Evolutionary conservation across 1,139 yeast genomes (phyloP).

Genomic region (Suhomyces bolitotheri): DNA sequence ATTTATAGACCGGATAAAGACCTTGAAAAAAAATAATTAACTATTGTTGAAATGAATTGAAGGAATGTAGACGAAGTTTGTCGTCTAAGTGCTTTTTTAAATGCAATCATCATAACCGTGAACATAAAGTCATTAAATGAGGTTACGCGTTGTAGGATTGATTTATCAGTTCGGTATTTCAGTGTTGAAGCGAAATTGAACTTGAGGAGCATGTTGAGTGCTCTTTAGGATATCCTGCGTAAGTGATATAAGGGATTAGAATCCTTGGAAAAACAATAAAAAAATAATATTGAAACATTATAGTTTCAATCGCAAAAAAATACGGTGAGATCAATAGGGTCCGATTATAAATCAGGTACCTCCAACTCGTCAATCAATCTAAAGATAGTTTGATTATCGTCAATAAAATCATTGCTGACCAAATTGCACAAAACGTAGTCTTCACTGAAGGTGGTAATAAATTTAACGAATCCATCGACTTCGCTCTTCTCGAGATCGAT

Average conservation of each 20-base stretch:
- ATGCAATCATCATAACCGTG: slow-evolving; percentile 20
- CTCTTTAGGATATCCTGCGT: slow-evolving; percentile 28
- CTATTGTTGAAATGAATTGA: slow-evolving; percentile 29
- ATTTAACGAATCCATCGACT: slow-evolving; percentile 29
- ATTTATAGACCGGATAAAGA: slow-evolving; percentile 12
- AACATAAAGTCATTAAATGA: slow-evolving; percentile 17
- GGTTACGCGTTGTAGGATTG: slow-evolving; percentile 16
- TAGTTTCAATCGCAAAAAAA: no score
- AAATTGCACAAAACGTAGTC: slow-evolving; percentile 79
- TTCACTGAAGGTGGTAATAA: slow-evolving; percentile 54
- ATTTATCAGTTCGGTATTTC: slow-evolving; percentile 7
- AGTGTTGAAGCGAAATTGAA: slow-evolving; percentile 18
- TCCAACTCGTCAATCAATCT: slow-evolving; percentile 32
- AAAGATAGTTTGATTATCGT: slow-evolving; percentile 52
- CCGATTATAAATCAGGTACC: slow-evolving; percentile 18
- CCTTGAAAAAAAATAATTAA: slow-evolving; percentile 12
- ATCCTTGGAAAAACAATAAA: slow-evolving; percentile 1
- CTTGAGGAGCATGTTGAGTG: slow-evolving; percentile 29
- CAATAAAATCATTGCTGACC: slow-evolving; percentile 82
- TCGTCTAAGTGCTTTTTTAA: slow-evolving; percentile 11
- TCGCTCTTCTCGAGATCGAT: slow-evolving; percentile 39
- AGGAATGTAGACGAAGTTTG: slow-evolving; percentile 12
- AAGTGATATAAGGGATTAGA: slow-evolving; percentile 23
- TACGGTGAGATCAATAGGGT: no score
- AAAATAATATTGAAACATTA: no score